Evolutionary conservation across 176 grass and related monocot species (phyloP), one percentile per base, ranked within the genome.

Genomic region (Rhynchospora pubera): DNA sequence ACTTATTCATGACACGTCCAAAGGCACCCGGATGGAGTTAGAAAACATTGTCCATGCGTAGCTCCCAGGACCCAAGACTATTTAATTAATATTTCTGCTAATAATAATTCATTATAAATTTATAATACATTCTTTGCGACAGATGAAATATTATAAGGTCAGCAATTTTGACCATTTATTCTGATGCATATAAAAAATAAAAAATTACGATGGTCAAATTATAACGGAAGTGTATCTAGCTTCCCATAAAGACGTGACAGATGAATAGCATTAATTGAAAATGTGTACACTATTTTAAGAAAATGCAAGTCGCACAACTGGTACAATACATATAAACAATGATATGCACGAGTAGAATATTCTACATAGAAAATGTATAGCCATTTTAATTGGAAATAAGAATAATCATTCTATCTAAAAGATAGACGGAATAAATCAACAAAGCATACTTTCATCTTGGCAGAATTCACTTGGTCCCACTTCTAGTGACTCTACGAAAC

Each of bases 401-500:
- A 47, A 24, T 74, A 48, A 74, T 74, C 46, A 74, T 1, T 73
- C 43, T 48, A 51, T 51, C 19, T 11, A 51, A 74, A 21, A 74
- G 16, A 47, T 50, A 13, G 13, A 74, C 4, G 10, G 24, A 48
- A 73, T 50, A 39, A 39, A 39, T 51, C 48, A 51, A 51, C 55
- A 79, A 59, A 80, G 22, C 16, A 43, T 43, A 61, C 52, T 79
- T 59, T 58, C 21, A 23, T 81, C 23, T 65, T 65, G 59, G 42
- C 18, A 81, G 7, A 50, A 48, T 32, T 82, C 30, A 82, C 60
- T 82, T 82, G n/a, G 79, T 57, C 78, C 89, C 83, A 39, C 59
- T 93, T 88, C 85, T 94, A 69, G 90, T 89, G 50, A 86, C 88
- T 83, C 84, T 98, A 55, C 78, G 74, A 85, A 99, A 99, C 92